These are phyloP conservation scores for Ogataea hybrid DNA, from an alignment of 1,139 yeast species.

Conservation along the genomic window DNA sequence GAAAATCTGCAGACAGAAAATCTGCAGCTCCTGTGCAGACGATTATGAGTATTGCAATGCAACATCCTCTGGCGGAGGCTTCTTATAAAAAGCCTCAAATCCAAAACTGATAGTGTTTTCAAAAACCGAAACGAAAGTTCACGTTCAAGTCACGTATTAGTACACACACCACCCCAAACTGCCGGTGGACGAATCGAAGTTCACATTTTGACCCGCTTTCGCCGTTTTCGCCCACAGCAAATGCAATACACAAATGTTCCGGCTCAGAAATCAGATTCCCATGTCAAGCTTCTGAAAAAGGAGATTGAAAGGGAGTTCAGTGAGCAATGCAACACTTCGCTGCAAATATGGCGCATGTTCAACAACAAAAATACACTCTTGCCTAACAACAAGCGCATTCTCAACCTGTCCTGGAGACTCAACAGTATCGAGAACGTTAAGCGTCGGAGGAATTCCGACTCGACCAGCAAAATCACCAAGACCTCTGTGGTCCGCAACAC, in stretches of 20 bases:
- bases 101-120: not conserved
- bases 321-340: slow-evolving; percentile 27
- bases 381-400: slow-evolving; percentile 32
- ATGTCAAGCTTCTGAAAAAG: slow-evolving; percentile 21
- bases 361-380: slow-evolving; percentile 31
- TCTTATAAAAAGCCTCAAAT: slow-evolving; percentile 11
- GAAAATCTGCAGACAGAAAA: slow-evolving; percentile 6
- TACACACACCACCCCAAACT: too few relatives aligned
- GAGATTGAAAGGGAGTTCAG: slow-evolving; percentile 28
- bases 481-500: not conserved
- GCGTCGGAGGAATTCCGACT: slow-evolving; percentile 11
- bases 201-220: not conserved
- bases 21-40: not conserved
- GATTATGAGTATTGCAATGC: not conserved
- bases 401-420: slow-evolving; percentile 34
- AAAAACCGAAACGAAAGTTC: not conserved
- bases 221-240: not conserved
- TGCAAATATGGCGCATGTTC: slow-evolving; percentile 34
- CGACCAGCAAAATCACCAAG: slow-evolving; percentile 4
- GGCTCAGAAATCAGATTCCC: slow-evolving; percentile 14
- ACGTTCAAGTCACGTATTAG: too few relatives aligned
- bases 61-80: slow-evolving; percentile 1
- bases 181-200: not conserved
- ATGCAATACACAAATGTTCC: slow-evolving; percentile 11
- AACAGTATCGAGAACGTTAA: slow-evolving; percentile 30